Evolutionary conservation across 148 eudicot species (phyloP), one percentile per base, ranked within the genome.

Genomic region (Talinum fruticosum): DNA sequence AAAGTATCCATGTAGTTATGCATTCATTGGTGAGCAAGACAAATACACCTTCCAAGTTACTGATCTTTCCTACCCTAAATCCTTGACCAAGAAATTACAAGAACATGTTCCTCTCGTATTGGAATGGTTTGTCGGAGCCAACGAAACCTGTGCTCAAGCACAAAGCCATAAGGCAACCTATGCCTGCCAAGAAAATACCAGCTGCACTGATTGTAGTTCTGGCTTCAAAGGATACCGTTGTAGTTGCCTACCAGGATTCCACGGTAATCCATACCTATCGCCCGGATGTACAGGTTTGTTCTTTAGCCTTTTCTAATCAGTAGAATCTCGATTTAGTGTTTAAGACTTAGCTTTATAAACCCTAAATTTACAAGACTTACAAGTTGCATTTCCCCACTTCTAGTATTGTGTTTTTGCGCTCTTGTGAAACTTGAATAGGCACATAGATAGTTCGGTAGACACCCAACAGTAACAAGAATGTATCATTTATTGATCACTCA

Each of bases 21-120:
- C 89, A 19, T 90, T 90, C 73, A 1, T 88, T 23, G 91, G 82
- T 8, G 93, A 85, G 65, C 33, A 69, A 33, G 80, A 69, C 4
- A 57, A 79, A 23, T 88, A 85, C 69, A 80, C 16, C 6, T 88
- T 88, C 47, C 51, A 54, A 3, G 85, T 84, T 10, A 81, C 67
- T 3, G 90, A 89, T 51, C 69, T 90, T 33, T 54, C 67, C 6
- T 86, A 88, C 68, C 81, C 82, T 5, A 28, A 23, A 47, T 85
- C 83, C 34, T 10, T 15, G 33, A n/a, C n/a, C n/a, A 32, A 80
- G 19, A 29, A 12, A 13, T 0, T 28, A 75, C 5, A 72, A 12
- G 18, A n/a, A n/a, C n/a, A 13, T 28, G 79, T 86, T 34, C 84
- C 82, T 0, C 33, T 78, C 3, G 84, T 86, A 37, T 73, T 80